Base-by-base conservation (phyloP, 192 early-diverging fungal species). In the Ambispora gerdemannii region DNA sequence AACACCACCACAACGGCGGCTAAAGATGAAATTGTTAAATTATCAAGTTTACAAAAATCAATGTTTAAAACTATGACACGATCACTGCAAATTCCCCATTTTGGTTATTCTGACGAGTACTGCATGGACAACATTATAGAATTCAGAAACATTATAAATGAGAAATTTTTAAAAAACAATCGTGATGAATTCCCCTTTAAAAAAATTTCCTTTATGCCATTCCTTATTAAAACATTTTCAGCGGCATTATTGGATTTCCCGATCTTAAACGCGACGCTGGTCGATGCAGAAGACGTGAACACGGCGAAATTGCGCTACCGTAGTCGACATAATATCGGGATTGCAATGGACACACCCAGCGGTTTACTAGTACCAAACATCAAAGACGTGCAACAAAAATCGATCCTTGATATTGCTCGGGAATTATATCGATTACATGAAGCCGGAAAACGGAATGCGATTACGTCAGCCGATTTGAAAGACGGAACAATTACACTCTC, bases 51-150 rank as follows among this genome's bases (percentile, higher is more conserved):
- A 50, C 95, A 97, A 82, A 93, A 94, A 69, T 92, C 92, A 73
- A 98, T 98, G 97, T 98, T 94, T 86, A 92, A 92, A 72, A 80
- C 80, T 32, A 98, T 98, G 95, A 94, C 97, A 7, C 86, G 87
- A 38, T 95, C 97, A 2, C 86, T 96, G 3, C 49, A 81, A 1
- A 96, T 98, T 52, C 97, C 97, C 1, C 95, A 98, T 78, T 94
- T 98, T 81, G 88, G 93, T 17, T 98, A 87, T 85, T 88, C 90
- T 34, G 97, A 98, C 66, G 92, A 95, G 71, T 89, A 97, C 67
- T 77, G 85, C 43, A 73, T 97, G 24, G 88, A 96, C 72, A 80
- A 85, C 10, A 78, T 86, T 8, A 81, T 88, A 52, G 77, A 74
- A 10, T 86, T 88, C 33, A 87, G 95, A 0, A 63, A 72, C 24